Evolutionary conservation across 352 stramenopile genomes (phyloP), one percentile per base, ranked within the genome.

Genomic region (Pythium insidiosum): DNA sequence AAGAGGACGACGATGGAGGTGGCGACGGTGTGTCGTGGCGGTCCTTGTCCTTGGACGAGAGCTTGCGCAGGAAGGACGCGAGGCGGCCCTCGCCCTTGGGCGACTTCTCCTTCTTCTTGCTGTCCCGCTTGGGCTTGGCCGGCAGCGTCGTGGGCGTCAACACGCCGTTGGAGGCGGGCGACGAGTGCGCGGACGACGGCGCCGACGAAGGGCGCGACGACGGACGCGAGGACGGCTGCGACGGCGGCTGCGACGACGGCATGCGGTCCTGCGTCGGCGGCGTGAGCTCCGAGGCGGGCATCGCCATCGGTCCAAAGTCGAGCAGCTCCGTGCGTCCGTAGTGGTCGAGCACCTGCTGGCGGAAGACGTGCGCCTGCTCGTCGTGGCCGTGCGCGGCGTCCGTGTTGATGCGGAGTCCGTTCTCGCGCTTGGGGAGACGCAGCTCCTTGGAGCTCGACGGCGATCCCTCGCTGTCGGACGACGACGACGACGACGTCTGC

Each of bases 261-360:
- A n/a, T 11, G 11, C 34, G 13, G 34, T 7, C 34, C 6, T 39
- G 6, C 34, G 6, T n/a, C 12, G 13, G 12, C 18, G 12, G 28
- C 9, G 15, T 33, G 28, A 15, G 28, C 28, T 15, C 9, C 28
- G 28, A 9, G 9, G 28, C 9, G 9, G 28, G 28, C 9, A 15
- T 15, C 28, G 28, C 28, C 9, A 21, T n/a, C 34, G 9, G 34
- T 12, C 12, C 21, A 20, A 63, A 63, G 33, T 63, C 54, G 13
- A 63, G 29, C 15, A 63, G 33, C 33, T 63, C 54, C 30, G 50
- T 43, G 10, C 54, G 54, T 10, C 54, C 54, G 38, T 63, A 63
- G 39, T 50, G 54, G 25, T 63, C 54, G 5, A 45, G 37, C 10
- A 63, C 47, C 3, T 40, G 40, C 34, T 63, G 54, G 33, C 54